Evolutionary conservation across 2,329 filamentous ascomycete species (phyloP), one percentile per base, ranked within the genome.

Genomic region (Pseudocercospora crystallina): DNA sequence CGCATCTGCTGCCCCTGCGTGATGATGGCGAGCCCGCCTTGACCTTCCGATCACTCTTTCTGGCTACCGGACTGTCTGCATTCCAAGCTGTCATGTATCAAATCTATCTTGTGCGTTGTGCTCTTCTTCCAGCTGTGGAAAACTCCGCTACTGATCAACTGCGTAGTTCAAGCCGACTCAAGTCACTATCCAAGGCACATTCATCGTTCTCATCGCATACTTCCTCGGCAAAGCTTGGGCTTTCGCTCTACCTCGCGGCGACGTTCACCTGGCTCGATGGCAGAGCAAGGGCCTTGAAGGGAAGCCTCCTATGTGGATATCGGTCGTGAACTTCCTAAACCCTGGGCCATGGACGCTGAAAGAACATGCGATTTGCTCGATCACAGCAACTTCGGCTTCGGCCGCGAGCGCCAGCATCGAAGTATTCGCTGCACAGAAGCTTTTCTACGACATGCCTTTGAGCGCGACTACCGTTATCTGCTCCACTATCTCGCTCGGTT

Each of bases 151-250:
- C 35, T 31, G 14, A 39, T 35, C 5, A 8, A 34, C 10, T 26
- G 7, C 32, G 15, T 36, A 80, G 76, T 81, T 78, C 63, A 80
- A 81, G 71, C 78, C 78, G 0, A 81, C 78, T 0, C 2, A 33
- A 1, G 62, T 77, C 32, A 71, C 69, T 2, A 76, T 81, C 13
- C 70, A 72, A 12, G 78, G 78, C 33, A 81, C 78, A 0, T 82
- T 81, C 47, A 80, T 81, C 44, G 78, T 80, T 5, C 72, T 82
- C 35, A 80, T 82, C 39, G 76, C 77, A 10, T 81, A 81, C 65
- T 81, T 82, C 42, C 43, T 76, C 2, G 80, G 80, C 8, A 77
- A 76, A 8, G 73, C 66, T 3, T 80, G 73, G 75, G 69, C 77
- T 0, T 56, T 61, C 0, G 53, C 76, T 5, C 69, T 81, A 2